Evolutionary conservation across 2,329 filamentous ascomycete species (phyloP).

Genomic region (Sclerotinia spermophila): DNA sequence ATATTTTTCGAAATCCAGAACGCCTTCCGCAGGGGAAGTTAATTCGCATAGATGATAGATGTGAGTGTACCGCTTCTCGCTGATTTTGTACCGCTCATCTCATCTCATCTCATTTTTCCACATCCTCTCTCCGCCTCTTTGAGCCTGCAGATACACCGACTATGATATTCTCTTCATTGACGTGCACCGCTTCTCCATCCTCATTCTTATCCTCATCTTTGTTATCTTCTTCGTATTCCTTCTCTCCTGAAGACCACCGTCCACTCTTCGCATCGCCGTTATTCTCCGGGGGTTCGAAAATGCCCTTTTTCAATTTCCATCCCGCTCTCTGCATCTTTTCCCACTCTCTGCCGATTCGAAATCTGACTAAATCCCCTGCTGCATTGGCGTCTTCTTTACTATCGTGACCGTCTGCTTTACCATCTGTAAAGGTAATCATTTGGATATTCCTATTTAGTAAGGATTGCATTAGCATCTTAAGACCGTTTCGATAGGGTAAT

Average conservation of each 20-base stretch:
- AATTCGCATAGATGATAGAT: neutral
- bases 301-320: conserved; percentile 58
- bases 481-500: conserved; percentile 70
- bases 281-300: neutral
- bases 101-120: neutral
- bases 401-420: conserved; percentile 65
- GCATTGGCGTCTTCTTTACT: conserved; percentile 87
- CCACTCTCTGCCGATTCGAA: conserved; percentile 70
- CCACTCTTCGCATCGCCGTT: neutral
- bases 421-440: conserved; percentile 52
- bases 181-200: neutral
- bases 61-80: neutral
- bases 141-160: neutral
- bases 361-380: conserved; percentile 78
- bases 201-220: neutral
- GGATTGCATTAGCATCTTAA: conserved; percentile 70
- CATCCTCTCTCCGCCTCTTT: neutral
- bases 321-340: conserved; percentile 60
- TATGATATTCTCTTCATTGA: neutral
- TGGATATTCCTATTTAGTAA: conserved; percentile 77
- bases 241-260: neutral
- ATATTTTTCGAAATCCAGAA: neutral
- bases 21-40: too few species aligned
- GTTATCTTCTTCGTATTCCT: neutral
- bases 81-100: neutral